Base-by-base conservation (phyloP, 805 yeast species). In the Saccharomycopsis fermentans region DNA sequence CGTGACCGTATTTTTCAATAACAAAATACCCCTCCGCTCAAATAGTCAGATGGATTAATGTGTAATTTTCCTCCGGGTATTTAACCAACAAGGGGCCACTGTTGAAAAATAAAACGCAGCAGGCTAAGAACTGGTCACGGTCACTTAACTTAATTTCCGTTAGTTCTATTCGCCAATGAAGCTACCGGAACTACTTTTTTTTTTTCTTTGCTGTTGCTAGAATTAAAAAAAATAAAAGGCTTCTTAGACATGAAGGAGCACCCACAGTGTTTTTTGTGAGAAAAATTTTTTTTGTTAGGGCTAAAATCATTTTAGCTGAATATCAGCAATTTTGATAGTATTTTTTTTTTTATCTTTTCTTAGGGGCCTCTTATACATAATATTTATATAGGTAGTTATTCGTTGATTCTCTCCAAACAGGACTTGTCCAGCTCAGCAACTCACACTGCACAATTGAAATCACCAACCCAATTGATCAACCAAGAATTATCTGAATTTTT, bases 31-130 rank as follows among this genome's bases (percentile, higher is more conserved):
- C n/a, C n/a, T n/a, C n/a, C n/a, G n/a, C n/a, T n/a, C n/a, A n/a
- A n/a, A n/a, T n/a, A n/a, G n/a, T n/a, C n/a, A n/a, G n/a, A n/a
- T n/a, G n/a, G n/a, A n/a, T n/a, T n/a, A n/a, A n/a, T n/a, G n/a
- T n/a, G n/a, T n/a, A n/a, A 27, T 27, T 32, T 3, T 32, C 12
- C 35, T 32, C 35, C 4, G 35, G 35, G 35, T 32, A 9, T 85
- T 62, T 37, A 37, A 37, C 43, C 43, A 16, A 6, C 2, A 37
- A n/a, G 6, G n/a, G 43, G n/a, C n/a, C n/a, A n/a, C n/a, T n/a
- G n/a, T n/a, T n/a, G n/a, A n/a, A n/a, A n/a, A n/a, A n/a, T n/a
- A n/a, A n/a, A n/a, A n/a, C n/a, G n/a, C n/a, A n/a, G n/a, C n/a
- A 37, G 17, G 16, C 21, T 21, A 12, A 37, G 9, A 37, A 17